phyloP scores from a whole-genome alignment of 345 rosid species.

The Aegle marmelos region DNA sequence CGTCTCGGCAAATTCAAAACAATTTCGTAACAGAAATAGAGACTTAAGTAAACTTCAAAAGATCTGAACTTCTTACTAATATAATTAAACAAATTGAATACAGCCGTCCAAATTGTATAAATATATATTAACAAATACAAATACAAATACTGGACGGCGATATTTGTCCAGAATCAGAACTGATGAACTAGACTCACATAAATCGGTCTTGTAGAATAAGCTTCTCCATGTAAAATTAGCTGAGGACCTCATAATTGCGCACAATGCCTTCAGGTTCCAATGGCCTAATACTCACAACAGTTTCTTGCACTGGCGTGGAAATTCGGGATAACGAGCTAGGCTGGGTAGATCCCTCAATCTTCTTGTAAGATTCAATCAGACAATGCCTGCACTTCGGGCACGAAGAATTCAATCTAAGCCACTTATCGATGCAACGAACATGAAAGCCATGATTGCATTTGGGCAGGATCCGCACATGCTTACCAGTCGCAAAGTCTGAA shows the following conservation, averaged over 20 bases:
- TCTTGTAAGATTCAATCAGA: slow-evolving; percentile 30
- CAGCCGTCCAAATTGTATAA: neutral
- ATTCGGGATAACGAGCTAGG: slow-evolving; percentile 8
- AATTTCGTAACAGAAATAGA: no score
- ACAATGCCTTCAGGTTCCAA: slow-evolving; percentile 38
- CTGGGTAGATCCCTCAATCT: slow-evolving; percentile 24
- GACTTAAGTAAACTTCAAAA: no score
- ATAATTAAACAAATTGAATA: neutral
- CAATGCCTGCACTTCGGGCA: slow-evolving; percentile 65
- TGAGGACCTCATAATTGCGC: slow-evolving; percentile 20
- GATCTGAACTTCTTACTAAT: no score
- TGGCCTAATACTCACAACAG: slow-evolving; percentile 23
- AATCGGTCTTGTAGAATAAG: no score
- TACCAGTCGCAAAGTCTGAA: neutral
- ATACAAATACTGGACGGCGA: no score
- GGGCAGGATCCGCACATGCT: slow-evolving; percentile 45
- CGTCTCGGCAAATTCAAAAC: neutral
- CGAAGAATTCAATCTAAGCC: slow-evolving; percentile 63
- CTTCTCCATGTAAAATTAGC: slow-evolving; percentile 4
- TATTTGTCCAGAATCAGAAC: no score
- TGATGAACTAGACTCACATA: no score
- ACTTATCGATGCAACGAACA: slow-evolving; percentile 55
- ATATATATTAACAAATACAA: no score
- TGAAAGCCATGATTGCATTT: slow-evolving; percentile 74
- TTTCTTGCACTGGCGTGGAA: slow-evolving; percentile 2